Base-by-base conservation (phyloP, 2,329 filamentous ascomycete genomes). In the Fusarium sp. region DNA sequence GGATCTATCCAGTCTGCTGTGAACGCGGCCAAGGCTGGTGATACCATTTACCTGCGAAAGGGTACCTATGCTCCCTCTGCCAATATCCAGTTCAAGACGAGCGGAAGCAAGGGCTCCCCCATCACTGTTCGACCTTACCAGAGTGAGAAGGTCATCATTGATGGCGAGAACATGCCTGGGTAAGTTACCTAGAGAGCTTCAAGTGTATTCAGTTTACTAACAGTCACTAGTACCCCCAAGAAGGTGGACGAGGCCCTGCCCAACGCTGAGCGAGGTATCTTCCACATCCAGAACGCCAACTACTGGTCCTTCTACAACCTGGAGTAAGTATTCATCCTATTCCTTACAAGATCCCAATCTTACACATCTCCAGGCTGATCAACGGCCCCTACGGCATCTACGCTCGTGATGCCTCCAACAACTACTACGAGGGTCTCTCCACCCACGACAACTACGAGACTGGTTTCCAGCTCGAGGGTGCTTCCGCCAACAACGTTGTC, bases 71-170 rank as follows among this genome's bases (percentile, higher is more conserved):
- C 80, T 45, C 84, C 83, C 0, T 84, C 83, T 0, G 82, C 81
- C 38, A 88, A 87, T 76, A 85, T 88, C 54, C 84, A 87, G 72
- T 82, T 88, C 76, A 84, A 79, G 50, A 84, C 84, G 64, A 83
- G 82, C 37, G 86, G 86, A 29, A 85, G 82, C 1, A 71, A 79
- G 16, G 79, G 81, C 0, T 77, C 81, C 2, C 85, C 84, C 2
- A 84, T 84, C 57, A 85, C 84, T 0, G 75, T 88, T 34, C 79
- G 80, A 16, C 80, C 85, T 0, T 87, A 87, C 66, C 76, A 80
- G 13, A 76, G 74, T 7, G 86, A 88, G 70, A 82, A 82, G 47
- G 85, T 86, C 3, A 81, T 85, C 63, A 81, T 87, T 18, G 84
- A 88, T 72, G 86, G 86, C 38, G 86, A 87, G 56, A 75, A 75